Conservation (phyloP, 2,329 filamentous ascomycete genomes). For the Fusarium marasasianum region DNA sequence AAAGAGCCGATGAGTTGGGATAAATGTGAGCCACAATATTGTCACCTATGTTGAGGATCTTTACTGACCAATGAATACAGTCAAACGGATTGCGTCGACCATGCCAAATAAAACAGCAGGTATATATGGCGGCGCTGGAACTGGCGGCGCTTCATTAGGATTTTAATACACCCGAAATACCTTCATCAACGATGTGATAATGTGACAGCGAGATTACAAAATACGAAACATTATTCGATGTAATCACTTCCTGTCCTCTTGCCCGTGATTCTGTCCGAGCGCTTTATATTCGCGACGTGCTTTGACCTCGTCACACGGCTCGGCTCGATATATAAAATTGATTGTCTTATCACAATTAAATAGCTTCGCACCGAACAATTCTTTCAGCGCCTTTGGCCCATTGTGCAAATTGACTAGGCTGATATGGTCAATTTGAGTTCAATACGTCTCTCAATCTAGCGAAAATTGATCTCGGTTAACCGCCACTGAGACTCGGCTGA, state of each 20-base stretch:
- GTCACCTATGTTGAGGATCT: neutral
- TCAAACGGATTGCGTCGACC: conserved; percentile 9
- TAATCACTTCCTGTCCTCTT: neutral
- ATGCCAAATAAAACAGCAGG: neutral
- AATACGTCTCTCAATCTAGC: neutral
- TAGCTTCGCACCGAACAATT: neutral
- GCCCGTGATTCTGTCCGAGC: neutral
- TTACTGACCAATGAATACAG: conserved; percentile 3
- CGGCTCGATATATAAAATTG: neutral
- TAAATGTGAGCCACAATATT: conserved; percentile 29
- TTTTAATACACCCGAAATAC: neutral
- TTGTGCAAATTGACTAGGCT: neutral
- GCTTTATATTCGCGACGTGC: neutral
- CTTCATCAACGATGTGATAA: neutral
- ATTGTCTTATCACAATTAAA: neutral
- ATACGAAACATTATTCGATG: neutral
- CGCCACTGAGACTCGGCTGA: neutral
- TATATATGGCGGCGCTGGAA: neutral
- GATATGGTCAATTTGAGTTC: neutral
- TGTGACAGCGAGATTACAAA: neutral
- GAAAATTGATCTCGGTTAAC: conserved; percentile 12
- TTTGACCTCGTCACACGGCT: neutral
- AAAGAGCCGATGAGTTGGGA: conserved; percentile 39
- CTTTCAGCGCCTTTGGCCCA: neutral
- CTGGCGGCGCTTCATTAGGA: neutral